Base-by-base conservation (phyloP, 768 basidiomycete species). In the Trametes gibbosa region DNA sequence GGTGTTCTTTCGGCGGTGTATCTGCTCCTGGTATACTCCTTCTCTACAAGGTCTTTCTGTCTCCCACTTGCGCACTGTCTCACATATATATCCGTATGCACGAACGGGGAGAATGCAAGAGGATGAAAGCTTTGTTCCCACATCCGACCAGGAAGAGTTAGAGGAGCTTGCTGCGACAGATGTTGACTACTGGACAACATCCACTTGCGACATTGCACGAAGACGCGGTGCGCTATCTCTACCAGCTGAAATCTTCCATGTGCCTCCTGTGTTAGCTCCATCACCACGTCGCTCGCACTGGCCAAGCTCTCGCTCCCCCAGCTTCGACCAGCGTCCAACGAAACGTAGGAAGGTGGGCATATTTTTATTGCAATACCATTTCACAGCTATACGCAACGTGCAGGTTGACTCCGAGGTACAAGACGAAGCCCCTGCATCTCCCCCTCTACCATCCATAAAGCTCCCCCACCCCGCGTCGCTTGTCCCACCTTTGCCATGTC, bases 131-230 rank as follows among this genome's bases (percentile, higher is more conserved):
- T 66, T 81, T 48, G 80, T 87, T 14, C 84, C 84, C 65, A 86
- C 86, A 17, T 87, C 85, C 4, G 86, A 88, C 63, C 70, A 74
- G 47, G 86, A 86, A 64, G 86, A 88, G 63, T 75, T 76, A 6
- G 58, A 70, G 21, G 46, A 51, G 48, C 57, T 53, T 12, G 43
- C 48, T 12, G 55, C 63, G 46, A 34, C 29, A 5, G 45, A 35
- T 21, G 27, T 54, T 23, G 53, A 41, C 2, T 68, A 68, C 54
- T 68, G 64, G 64, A 17, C 2, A 24, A 14, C 9, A 14, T 35
- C 43, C 10, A 56, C 45, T 2, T 37, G 58, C 51, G 52, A 49
- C 50, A 25, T 51, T 10, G 52, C 35, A 27, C 29, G 39, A 21
- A 17, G 50, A 50, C 41, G 59, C 14, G 34, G 34, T 21, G 29